These are phyloP conservation scores for Lepidium africanum DNA, from an alignment of 345 rosid genomes.

Conservation along the genomic window DNA sequence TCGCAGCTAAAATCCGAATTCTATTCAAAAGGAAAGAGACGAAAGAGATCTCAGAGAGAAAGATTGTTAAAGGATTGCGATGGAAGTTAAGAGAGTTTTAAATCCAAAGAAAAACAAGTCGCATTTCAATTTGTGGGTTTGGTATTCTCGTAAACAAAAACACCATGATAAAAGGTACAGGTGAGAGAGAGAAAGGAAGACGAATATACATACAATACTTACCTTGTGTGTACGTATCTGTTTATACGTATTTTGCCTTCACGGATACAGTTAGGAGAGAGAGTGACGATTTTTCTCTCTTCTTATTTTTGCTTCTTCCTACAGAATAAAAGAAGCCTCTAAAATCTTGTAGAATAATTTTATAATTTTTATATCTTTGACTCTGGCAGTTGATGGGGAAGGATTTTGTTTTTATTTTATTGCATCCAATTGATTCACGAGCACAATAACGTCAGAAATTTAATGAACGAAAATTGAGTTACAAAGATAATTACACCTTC, in stretches of 20 bases:
- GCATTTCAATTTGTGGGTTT: conserved; percentile 17
- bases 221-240: conserved; percentile 8
- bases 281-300: not conserved
- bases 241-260: conserved; percentile 29
- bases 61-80: conserved; percentile 3
- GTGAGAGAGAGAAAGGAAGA: conserved; percentile 20
- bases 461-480: not conserved
- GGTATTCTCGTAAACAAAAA: conserved; percentile 20
- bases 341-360: not conserved
- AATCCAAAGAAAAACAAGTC: conserved; percentile 3
- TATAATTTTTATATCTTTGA: not conserved
- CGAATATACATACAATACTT: conserved; percentile 17
- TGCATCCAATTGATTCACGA: conserved; percentile 29
- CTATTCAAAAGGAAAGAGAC: not conserved
- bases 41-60: conserved; percentile 21
- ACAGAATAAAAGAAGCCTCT: conserved; percentile 22
- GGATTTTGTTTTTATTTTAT: conserved; percentile 27
- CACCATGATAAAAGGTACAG: conserved; percentile 23
- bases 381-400: conserved; percentile 24
- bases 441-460: not conserved
- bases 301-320: not conserved
- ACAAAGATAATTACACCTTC: not conserved
- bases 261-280: conserved; percentile 32
- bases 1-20: not conserved
- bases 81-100: not conserved